A percentile compares a stretch with the other conserved stretches of the same genome.
Evolutionary conservation across 495 filamentous ascomycete species (phyloP).

Genomic region (Aspergillus taichungensis): DNA sequence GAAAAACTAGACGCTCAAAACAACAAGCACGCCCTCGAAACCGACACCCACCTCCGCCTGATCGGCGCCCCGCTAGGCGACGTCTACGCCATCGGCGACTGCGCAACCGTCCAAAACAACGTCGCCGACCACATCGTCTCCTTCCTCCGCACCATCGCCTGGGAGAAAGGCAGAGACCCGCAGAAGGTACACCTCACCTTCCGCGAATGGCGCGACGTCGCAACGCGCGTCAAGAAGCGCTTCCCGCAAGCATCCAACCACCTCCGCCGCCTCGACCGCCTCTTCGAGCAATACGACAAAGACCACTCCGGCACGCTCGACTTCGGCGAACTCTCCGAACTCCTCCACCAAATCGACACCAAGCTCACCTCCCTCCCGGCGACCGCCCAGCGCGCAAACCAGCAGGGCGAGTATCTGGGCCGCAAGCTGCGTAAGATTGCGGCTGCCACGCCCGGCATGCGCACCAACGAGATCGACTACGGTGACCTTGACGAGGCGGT

Average conservation of each 20-base stretch:
- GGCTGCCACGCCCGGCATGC: constrained; percentile 64
- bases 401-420: constrained; percentile 90
- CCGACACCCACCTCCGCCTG: constrained; percentile 86
- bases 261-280: constrained; percentile 75
- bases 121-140: constrained; percentile 75
- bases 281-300: constrained; percentile 87
- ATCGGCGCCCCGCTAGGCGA: constrained; percentile 89
- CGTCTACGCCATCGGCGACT: constrained; percentile 97
- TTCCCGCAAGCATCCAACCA: constrained; percentile 94
- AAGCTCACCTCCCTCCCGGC: constrained; percentile 82
- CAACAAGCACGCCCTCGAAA: constrained; percentile 89
- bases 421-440: constrained; percentile 92
- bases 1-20: constrained; percentile 67
- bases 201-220: constrained; percentile 78
- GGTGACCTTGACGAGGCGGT: constrained; percentile 89
- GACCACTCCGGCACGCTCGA: constrained; percentile 89
- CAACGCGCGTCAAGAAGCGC: constrained; percentile 68
- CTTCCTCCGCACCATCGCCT: constrained; percentile 84
- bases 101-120: constrained; percentile 94
- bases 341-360: constrained; percentile 82
- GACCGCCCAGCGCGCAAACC: constrained; percentile 93
- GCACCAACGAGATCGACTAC: constrained; percentile 69
- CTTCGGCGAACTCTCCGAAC: constrained; percentile 81
- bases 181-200: constrained; percentile 76
- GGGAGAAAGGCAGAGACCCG: constrained; percentile 84